Evolutionary conservation across 2,329 filamentous ascomycete species (phyloP).

Genomic region (Ophiostoma perfectum): DNA sequence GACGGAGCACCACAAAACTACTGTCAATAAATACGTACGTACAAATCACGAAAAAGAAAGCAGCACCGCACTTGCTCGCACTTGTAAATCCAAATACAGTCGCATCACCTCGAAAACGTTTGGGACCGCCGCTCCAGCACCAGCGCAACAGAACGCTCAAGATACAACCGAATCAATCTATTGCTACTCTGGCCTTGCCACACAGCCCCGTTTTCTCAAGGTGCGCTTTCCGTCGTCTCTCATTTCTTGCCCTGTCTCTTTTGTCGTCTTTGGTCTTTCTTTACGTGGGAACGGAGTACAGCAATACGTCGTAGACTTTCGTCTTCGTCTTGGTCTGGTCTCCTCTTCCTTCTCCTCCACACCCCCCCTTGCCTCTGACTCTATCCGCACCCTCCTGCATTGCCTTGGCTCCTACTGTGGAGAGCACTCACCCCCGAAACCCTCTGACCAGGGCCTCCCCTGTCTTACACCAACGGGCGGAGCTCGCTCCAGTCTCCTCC

Average conservation of each 20-base stretch:
- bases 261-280: background rate
- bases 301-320: too few species aligned
- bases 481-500: slow-evolving; percentile 17
- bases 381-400: slow-evolving; percentile 19
- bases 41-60: background rate
- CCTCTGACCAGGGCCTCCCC: slow-evolving; percentile 17
- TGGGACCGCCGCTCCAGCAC: background rate
- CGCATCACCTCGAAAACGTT: background rate
- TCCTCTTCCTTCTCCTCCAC: background rate
- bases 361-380: slow-evolving; percentile 1
- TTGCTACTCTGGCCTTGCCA: background rate
- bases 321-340: background rate
- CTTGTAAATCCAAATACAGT: background rate
- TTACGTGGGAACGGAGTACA: too few species aligned
- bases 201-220: background rate
- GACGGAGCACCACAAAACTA: too few species aligned
- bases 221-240: background rate
- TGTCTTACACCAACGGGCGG: slow-evolving; percentile 22
- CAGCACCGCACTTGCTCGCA: background rate
- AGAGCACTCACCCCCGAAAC: slow-evolving; percentile 16
- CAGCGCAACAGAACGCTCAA: background rate
- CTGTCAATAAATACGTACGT: background rate
- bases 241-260: background rate
- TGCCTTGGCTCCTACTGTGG: slow-evolving; percentile 20
- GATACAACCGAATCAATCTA: background rate